phyloP scores from a whole-genome alignment of 768 basidiomycete species.

The Naganishia friedmannii region DNA sequence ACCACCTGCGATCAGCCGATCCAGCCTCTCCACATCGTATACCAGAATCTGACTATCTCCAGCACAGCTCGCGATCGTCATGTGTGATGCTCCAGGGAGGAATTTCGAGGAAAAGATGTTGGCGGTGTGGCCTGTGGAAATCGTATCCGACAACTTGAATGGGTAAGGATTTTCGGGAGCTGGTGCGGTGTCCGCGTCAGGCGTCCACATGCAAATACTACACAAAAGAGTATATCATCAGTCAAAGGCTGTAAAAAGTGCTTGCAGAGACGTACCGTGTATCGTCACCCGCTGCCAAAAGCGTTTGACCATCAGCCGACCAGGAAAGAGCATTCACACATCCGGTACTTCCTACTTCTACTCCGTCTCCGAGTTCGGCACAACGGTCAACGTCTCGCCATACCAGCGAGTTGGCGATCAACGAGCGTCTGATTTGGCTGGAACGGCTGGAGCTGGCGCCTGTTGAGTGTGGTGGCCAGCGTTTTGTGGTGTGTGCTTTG shows the following conservation, averaged over 20 bases:
- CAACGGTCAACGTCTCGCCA: conserved; percentile 21
- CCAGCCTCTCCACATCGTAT: conserved; percentile 62
- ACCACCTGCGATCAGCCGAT: conserved; percentile 32
- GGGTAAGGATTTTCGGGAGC: conserved; percentile 49
- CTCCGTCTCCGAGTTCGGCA: conserved; percentile 59
- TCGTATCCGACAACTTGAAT: conserved; percentile 66
- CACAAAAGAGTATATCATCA: not conserved
- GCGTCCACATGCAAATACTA: conserved; percentile 75
- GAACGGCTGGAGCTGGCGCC: conserved; percentile 9
- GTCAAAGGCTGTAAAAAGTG: conserved; percentile 6
- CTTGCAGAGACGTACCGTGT: conserved; percentile 35
- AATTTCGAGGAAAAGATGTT: conserved; percentile 85
- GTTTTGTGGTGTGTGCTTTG: conserved; percentile 5
- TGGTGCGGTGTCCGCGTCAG: conserved; percentile 54
- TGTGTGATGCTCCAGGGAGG: conserved; percentile 64
- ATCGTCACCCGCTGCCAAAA: conserved; percentile 52
- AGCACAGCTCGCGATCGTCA: conserved; percentile 64
- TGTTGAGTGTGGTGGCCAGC: conserved; percentile 8
- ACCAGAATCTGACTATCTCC: conserved; percentile 71
- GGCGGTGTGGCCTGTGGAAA: conserved; percentile 71
- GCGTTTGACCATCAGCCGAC: conserved; percentile 47
- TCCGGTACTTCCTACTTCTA: conserved; percentile 38
- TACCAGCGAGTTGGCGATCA: conserved; percentile 14
- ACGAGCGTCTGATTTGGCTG: conserved; percentile 14
- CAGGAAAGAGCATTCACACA: conserved; percentile 53